Evolutionary conservation across 495 filamentous ascomycete species (phyloP).

Genomic region (Mytilinidion resinicola): DNA sequence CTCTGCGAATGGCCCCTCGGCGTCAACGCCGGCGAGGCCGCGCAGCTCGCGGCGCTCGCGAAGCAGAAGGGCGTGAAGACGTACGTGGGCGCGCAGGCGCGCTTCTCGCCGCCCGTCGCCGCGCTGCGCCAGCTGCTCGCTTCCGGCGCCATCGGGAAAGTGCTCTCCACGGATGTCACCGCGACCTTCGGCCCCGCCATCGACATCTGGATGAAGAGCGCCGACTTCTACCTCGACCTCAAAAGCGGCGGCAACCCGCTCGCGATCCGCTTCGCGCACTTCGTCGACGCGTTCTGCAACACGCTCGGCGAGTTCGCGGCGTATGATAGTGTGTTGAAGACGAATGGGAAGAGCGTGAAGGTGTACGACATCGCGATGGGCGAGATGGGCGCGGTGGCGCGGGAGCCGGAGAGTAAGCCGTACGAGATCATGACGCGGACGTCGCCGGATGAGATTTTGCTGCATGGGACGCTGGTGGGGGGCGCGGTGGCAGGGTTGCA

Average conservation of each 20-base stretch:
- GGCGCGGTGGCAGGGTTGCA: neutral
- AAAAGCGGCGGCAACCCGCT: neutral
- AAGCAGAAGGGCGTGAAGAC: constrained; percentile 5
- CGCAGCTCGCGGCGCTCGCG: constrained; percentile 4
- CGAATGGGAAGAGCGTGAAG: constrained; percentile 3
- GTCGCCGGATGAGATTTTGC: constrained; percentile 3
- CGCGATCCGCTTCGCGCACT: neutral
- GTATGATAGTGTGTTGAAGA: neutral
- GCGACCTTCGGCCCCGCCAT: neutral
- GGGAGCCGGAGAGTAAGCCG: neutral
- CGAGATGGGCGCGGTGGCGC: neutral
- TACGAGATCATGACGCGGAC: neutral
- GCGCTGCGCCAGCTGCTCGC: constrained; percentile 1
- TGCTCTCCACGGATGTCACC: constrained; percentile 1
- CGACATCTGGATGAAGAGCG: neutral
- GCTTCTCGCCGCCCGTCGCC: neutral
- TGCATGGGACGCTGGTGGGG: neutral
- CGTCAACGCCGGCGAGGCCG: constrained; percentile 3
- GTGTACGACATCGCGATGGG: constrained; percentile 1
- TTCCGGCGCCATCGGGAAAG: constrained; percentile 4
- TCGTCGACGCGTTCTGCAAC: neutral
- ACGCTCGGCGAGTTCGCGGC: neutral
- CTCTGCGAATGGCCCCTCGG: constrained; percentile 14
- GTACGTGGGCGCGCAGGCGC: constrained; percentile 2
- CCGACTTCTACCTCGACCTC: constrained; percentile 1